Evolutionary conservation across 306 rosid genomes (phyloP), one percentile per base, ranked within the genome.

Genomic region (Glycine soja): DNA sequence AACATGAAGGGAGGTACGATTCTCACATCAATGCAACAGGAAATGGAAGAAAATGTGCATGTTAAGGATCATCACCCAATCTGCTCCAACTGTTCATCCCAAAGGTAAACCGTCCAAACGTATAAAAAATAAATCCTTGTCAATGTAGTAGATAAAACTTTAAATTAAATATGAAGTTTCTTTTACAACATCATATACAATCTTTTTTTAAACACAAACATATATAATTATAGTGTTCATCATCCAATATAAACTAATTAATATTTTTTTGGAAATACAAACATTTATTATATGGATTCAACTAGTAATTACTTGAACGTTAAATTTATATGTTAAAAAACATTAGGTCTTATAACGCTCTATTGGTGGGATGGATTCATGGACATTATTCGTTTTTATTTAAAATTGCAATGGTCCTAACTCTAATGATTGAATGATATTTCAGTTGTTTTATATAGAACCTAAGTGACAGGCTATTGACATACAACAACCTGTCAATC

Each of bases 61-160:
- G 40, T 2, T 38, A 43, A 79, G 8, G 78, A 83, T 70, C 65
- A 13, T 16, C 46, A 42, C 46, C 70, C 73, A 54, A 52, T 50
- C 73, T 69, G 72, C 83, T 74, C 86, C 71, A 46, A 45, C 80
- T 63, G 40, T 77, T 79, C 85, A 3, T 58, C 81, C 68, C 86
- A 78, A 72, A 86, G 90, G 92, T 89, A 69, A 73, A 11, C 15
- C 51, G 40, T 10, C 42, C n/a, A 16, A 16, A 67, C 13, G 36
- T 9, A 38, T 9, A 0, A 10, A 43, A 68, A 43, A 42, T 42
- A 16, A 24, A 67, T 15, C 7, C 12, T n/a, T 18, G 5, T 1
- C 14, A 38, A 24, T 24, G 30, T 1, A 69, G 13, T 42, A 59
- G 40, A 61, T 59, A 4, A 10, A 32, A 38, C 4, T 15, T 66